phyloP scores from a whole-genome alignment of 371 early-diverging fungal genomes.

The Syncephalis fuscata region DNA sequence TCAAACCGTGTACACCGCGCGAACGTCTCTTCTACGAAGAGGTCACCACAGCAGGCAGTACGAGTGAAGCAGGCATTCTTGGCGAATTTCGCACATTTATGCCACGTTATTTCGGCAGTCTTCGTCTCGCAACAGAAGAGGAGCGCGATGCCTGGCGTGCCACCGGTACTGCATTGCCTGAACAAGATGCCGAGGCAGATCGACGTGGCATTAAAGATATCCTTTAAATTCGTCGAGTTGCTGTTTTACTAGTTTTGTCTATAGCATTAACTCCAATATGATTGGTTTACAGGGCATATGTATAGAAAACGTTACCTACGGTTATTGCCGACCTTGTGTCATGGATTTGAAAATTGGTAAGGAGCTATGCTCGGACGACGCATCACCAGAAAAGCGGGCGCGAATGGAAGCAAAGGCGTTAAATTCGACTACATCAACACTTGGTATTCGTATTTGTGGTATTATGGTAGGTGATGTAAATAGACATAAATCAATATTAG shows the following conservation, averaged over 20 bases:
- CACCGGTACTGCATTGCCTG: not conserved
- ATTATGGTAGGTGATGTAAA: slow-evolving; percentile 22
- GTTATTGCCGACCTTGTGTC: slow-evolving; percentile 48
- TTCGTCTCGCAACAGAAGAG: slow-evolving; percentile 1
- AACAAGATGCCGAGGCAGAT: slow-evolving; percentile 3
- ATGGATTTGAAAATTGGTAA: slow-evolving; percentile 68
- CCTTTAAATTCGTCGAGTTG: slow-evolving; percentile 18
- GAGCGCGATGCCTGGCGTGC: slow-evolving; percentile 9
- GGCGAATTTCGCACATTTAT: slow-evolving; percentile 39
- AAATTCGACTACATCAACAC: slow-evolving; percentile 28
- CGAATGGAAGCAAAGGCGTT: slow-evolving; percentile 34
- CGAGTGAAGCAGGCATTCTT: slow-evolving; percentile 4
- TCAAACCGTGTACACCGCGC: slow-evolving; percentile 35
- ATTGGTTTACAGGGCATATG: slow-evolving; percentile 28
- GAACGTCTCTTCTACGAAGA: slow-evolving; percentile 51
- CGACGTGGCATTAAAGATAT: slow-evolving; percentile 7
- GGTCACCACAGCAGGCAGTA: slow-evolving; percentile 8
- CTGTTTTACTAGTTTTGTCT: slow-evolving; percentile 5
- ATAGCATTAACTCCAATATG: slow-evolving; percentile 1
- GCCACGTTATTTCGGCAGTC: slow-evolving; percentile 44
- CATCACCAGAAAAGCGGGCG: slow-evolving; percentile 35
- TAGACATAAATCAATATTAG: too few species aligned
- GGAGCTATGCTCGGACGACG: slow-evolving; percentile 37
- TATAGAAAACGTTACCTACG: slow-evolving; percentile 50
- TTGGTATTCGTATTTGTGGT: slow-evolving; percentile 47